These are phyloP conservation scores for Xylariaceae sp. DNA, from an alignment of 2,329 filamentous ascomycete genomes.

Conservation along the genomic window DNA sequence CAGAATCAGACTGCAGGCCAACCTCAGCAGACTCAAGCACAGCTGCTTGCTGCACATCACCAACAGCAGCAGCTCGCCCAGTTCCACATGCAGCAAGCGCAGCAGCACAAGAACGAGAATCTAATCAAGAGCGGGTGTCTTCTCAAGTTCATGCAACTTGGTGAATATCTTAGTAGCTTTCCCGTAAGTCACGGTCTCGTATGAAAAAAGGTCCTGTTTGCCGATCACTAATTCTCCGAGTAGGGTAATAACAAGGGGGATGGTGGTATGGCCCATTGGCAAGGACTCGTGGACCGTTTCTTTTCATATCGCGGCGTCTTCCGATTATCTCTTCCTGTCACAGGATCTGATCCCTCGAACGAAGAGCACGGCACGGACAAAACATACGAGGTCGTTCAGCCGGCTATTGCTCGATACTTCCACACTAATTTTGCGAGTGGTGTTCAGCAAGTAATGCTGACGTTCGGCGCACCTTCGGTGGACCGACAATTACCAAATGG, in stretches of 20 bases:
- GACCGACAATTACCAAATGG: slow-evolving; percentile 56
- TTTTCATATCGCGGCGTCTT: slow-evolving; percentile 76
- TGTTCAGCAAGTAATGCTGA: slow-evolving; percentile 78
- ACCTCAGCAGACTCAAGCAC: slow-evolving; percentile 29
- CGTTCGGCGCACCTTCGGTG: slow-evolving; percentile 62
- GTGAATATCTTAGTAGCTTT: slow-evolving; percentile 57
- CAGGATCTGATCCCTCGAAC: slow-evolving; percentile 35
- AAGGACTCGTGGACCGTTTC: slow-evolving; percentile 70
- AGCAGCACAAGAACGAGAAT: slow-evolving; percentile 46
- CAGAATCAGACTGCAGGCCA: slow-evolving; percentile 29
- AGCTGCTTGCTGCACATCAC: slow-evolving; percentile 35
- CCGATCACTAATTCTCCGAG: slow-evolving; percentile 16
- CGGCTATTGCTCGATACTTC: slow-evolving; percentile 83
- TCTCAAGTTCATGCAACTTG: slow-evolving; percentile 56
- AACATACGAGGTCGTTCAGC: slow-evolving; percentile 78
- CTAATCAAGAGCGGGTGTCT: slow-evolving; percentile 53
- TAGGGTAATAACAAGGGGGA: slow-evolving; percentile 55
- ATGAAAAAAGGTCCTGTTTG: slow-evolving; percentile 8
- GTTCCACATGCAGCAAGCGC: slow-evolving; percentile 23
- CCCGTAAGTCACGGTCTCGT: slow-evolving; percentile 37
- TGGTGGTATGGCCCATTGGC: slow-evolving; percentile 72
- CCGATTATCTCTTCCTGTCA: slow-evolving; percentile 61
- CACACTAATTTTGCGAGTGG: slow-evolving; percentile 84
- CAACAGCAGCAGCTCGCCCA: slow-evolving; percentile 35
- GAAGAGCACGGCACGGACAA: slow-evolving; percentile 58